Base-by-base conservation (phyloP, 2,329 filamentous ascomycete genomes). In the Colletotrichum sp. region DNA sequence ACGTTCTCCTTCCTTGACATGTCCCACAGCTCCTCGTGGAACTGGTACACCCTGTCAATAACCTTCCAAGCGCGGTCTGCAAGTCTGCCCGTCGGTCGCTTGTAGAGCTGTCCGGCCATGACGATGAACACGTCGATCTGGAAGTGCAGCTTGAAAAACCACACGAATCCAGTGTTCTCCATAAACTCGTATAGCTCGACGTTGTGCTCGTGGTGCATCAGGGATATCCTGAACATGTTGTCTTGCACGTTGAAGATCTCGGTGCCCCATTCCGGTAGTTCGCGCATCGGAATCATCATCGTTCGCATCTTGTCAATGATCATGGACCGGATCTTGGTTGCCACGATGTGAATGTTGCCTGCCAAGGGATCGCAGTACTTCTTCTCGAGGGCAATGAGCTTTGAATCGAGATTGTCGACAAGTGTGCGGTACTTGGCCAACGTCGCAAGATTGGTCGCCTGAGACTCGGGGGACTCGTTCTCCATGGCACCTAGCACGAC, bases 71-170 rank as follows among this genome's bases (percentile, higher is more conserved):
- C 90, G 34, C 88, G 86, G 60, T 92, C 90, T 10, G 90, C 87
- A 12, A 92, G 83, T 5, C 80, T 81, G 10, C 91, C 90, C 3
- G 84, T 84, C 3, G 75, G 72, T 48, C 89, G 87, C 36, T 87
- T 84, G 77, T 86, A 87, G 14, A 92, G 86, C 79, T 91, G 89
- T 6, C 89, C 89, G 0, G 88, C 87, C 81, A 91, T 85, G 79
- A 90, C 91, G 48, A 88, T 83, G 76, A 92, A 89, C 28, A 92
- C 83, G 71, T 91, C 90, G 64, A 89, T 82, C 78, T 92, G 90
- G 81, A 92, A 91, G 78, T 91, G 88, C 28, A 85, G 82, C 75
- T 87, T 86, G 80, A 88, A 84, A 78, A 89, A 91, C 91, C 91
- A 92, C 13, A 89, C 79, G 79, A 91, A 92, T 2, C 89, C 88